These are phyloP conservation scores for Bacidia rubella DNA, from an alignment of 495 filamentous ascomycete species.

Conservation along the genomic window DNA sequence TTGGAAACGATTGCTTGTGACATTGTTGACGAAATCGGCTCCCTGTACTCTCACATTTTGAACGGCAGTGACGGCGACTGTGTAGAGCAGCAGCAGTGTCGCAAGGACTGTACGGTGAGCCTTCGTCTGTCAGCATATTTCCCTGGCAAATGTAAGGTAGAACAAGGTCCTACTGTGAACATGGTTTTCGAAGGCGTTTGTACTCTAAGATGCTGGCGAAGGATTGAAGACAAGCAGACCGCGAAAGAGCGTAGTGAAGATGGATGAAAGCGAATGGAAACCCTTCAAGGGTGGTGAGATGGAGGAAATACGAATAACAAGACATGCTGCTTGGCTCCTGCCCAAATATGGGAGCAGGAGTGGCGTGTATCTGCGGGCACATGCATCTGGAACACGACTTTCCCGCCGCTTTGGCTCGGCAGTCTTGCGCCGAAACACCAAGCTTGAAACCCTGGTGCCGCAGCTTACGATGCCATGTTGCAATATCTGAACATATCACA, in stretches of 20 bases:
- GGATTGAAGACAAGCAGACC: background rate
- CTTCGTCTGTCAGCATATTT: background rate
- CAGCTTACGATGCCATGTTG: no score
- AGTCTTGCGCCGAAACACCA: no score
- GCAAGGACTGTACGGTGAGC: background rate
- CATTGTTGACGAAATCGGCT: conserved; percentile 69
- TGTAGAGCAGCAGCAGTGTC: background rate
- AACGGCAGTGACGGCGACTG: conserved; percentile 42
- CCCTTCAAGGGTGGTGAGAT: background rate
- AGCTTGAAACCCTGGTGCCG: no score
- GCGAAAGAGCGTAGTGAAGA: conserved; percentile 13
- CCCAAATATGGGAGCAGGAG: no score
- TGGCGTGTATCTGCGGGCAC: no score
- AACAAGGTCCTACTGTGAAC: no score
- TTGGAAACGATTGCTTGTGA: conserved; percentile 69
- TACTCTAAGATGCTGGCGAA: background rate
- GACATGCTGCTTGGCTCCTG: no score
- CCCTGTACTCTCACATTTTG: conserved; percentile 59
- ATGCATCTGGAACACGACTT: no score
- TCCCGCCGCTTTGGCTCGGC: no score
- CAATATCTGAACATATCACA: no score
- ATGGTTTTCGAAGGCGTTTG: no score
- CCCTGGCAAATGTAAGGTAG: background rate
- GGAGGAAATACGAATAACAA: background rate
- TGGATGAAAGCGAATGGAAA: background rate